Percentiles rank a stretch among this genome's conserved stretches.
These are phyloP conservation scores for Sordaria brevicollis DNA, from an alignment of 495 filamentous ascomycete species.

Conservation along the genomic window DNA sequence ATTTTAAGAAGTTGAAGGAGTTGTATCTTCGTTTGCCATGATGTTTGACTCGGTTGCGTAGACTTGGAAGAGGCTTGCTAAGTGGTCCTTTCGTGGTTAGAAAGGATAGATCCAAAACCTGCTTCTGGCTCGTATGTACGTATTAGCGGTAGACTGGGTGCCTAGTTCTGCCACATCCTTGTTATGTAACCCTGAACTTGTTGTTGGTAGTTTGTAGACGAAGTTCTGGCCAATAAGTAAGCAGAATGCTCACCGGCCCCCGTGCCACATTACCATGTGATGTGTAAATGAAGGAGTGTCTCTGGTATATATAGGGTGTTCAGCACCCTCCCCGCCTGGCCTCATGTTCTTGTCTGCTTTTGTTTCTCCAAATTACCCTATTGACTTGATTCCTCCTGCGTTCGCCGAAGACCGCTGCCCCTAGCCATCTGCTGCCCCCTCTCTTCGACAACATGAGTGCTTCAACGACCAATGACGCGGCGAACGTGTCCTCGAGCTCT, in stretches of 20 bases:
- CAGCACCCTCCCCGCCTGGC: neutral
- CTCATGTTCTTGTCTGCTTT: neutral
- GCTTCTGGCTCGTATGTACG: neutral
- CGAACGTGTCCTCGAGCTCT: neutral
- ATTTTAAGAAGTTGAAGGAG: conserved; percentile 38
- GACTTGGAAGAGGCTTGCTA: neutral
- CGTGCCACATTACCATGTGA: neutral
- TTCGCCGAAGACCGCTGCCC: neutral
- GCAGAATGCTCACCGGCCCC: neutral
- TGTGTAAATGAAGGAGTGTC: neutral
- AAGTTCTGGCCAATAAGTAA: neutral
- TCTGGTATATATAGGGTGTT: neutral
- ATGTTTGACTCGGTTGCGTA: neutral
- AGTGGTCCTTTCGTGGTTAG: neutral
- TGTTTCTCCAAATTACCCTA: neutral
- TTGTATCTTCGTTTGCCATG: conserved; percentile 20
- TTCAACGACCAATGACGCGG: neutral
- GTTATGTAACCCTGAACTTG: neutral
- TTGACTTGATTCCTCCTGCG: neutral
- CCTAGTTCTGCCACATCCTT: neutral
- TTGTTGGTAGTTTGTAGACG: neutral
- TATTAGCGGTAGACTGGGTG: neutral
- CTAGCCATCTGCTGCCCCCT: neutral
- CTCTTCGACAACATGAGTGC: neutral
- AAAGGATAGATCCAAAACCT: neutral